Base-by-base conservation (phyloP, 148 eudicot genomes). In the Rhododendron henanense region DNA sequence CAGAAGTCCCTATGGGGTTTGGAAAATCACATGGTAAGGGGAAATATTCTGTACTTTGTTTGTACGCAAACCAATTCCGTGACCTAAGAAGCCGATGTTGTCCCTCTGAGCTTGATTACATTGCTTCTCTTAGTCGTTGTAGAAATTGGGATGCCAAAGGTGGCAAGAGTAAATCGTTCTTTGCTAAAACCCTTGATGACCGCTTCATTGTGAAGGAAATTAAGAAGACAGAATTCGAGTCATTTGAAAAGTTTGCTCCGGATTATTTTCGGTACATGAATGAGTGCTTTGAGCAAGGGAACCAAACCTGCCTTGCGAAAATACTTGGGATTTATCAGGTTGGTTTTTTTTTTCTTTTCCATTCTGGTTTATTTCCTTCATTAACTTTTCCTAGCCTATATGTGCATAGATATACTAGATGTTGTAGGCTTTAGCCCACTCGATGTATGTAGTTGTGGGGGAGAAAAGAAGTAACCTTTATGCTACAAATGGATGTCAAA, bases 261-360 rank as follows among this genome's bases (percentile, higher is more conserved):
- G 89, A 85, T 23, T 97, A 95, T 89, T 97, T 97, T 81, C 63
- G 48, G 13, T 94, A 97, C 85, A 93, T 93, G 98, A 90, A 86
- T 59, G 90, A 91, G 85, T 96, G 98, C 79, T 90, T 90, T 88
- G 90, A 92, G 74, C 79, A 78, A 51, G 93, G 96, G 77, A 95
- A 94, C 84, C 98, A 95, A 88, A 97, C 98, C 55, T 97, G 99
- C 90, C 99, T 97, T 48, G 99, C 98, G 1, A 97, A 97, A 88
- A 91, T 97, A 86, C 92, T 97, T 18, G 99, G 99, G 57, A 93
- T 97, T 82, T 94, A 97, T 91, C 96, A 97, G 99, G 99, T 97
- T 88, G 67, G 87, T 85, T 51, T 53, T 51, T 11, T 41, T 51
- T 8, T 85, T 63, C 55, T 41, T 7, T 63, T 63, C 9, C 31